Evolutionary conservation across 345 rosid species (phyloP).

Genomic region (Raphanus raphanistrum): DNA sequence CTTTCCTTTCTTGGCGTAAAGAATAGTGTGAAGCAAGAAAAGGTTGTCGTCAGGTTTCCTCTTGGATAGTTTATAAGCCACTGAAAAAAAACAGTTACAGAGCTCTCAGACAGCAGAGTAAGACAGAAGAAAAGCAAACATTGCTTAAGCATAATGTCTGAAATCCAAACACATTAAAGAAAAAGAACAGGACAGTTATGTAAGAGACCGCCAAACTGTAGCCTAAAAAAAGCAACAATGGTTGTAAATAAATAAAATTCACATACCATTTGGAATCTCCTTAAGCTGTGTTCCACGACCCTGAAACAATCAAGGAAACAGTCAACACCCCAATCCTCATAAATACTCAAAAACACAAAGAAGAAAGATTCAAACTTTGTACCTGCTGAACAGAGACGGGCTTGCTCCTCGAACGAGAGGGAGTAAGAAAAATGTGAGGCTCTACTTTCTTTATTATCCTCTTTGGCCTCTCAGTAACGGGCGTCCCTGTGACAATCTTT

Average conservation of each 20-base stretch:
- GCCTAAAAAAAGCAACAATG: background rate
- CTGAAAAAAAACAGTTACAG: conserved; percentile 50
- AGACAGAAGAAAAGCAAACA: too few species aligned
- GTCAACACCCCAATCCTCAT: background rate
- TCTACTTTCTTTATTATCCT: conserved; percentile 78
- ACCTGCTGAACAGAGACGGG: conserved; percentile 75
- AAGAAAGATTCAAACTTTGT: background rate
- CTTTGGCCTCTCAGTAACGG: conserved; percentile 68
- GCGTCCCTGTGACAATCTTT: conserved; percentile 37
- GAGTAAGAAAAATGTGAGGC: conserved; percentile 65
- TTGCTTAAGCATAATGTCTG: too few species aligned
- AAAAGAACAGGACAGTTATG: background rate
- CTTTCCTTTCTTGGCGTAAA: conserved; percentile 96
- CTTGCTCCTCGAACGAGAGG: conserved; percentile 50
- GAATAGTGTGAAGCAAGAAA: conserved; percentile 73
- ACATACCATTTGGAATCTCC: conserved; percentile 88
- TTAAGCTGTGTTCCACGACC: conserved; percentile 85
- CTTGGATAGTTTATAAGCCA: conserved; percentile 94
- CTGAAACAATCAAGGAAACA: conserved; percentile 43
- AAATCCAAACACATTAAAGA: background rate
- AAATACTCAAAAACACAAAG: background rate
- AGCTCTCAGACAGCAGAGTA: background rate
- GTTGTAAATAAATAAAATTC: background rate
- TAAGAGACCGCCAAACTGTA: too few species aligned
- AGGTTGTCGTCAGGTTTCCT: conserved; percentile 88